Percentiles rank a stretch among this genome's conserved stretches.
These are phyloP conservation scores for Plicaturopsis crispa DNA, from an alignment of 768 basidiomycete species.

Conservation along the genomic window DNA sequence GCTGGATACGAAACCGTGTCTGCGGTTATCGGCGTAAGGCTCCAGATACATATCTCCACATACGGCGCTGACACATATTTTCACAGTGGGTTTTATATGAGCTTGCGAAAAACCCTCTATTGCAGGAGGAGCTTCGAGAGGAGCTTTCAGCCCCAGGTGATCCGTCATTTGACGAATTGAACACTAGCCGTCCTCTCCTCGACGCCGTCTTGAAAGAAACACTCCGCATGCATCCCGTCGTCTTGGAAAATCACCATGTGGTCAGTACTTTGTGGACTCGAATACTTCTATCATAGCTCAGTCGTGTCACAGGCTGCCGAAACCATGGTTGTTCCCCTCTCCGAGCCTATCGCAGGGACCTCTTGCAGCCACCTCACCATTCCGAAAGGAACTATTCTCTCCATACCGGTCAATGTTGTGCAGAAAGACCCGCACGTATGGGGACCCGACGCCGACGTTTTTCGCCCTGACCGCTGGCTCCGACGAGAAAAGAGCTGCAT, in stretches of 20 bases:
- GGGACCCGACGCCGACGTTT: slow-evolving; percentile 52
- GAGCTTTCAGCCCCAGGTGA: slow-evolving; percentile 36
- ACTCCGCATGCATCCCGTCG: slow-evolving; percentile 52
- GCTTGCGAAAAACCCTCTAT: slow-evolving; percentile 39
- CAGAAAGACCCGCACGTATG: slow-evolving; percentile 46
- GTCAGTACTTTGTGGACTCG: slow-evolving; percentile 16
- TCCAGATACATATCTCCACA: too few species aligned
- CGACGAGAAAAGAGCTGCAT: slow-evolving; percentile 20
- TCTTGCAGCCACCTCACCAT: slow-evolving; percentile 35
- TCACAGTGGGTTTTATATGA: slow-evolving; percentile 65
- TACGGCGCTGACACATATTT: too few species aligned
- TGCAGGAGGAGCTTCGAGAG: slow-evolving; percentile 51
- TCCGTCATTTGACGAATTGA: slow-evolving; percentile 45
- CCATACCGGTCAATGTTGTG: slow-evolving; percentile 49
- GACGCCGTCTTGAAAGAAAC: slow-evolving; percentile 58
- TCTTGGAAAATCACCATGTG: slow-evolving; percentile 62
- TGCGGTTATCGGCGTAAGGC: slow-evolving; percentile 24
- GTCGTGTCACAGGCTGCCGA: slow-evolving; percentile 33
- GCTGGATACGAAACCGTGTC: slow-evolving; percentile 41
- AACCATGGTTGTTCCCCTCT: slow-evolving; percentile 47
- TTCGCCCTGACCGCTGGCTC: slow-evolving; percentile 60
- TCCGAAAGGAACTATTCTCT: slow-evolving; percentile 48
- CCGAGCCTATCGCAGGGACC: slow-evolving; percentile 39
- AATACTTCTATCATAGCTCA: slow-evolving; percentile 5
- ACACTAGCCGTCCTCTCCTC: slow-evolving; percentile 41